Conservation (phyloP, 371 early-diverging fungal species). For the Amoeboaphelidium occidentale region DNA sequence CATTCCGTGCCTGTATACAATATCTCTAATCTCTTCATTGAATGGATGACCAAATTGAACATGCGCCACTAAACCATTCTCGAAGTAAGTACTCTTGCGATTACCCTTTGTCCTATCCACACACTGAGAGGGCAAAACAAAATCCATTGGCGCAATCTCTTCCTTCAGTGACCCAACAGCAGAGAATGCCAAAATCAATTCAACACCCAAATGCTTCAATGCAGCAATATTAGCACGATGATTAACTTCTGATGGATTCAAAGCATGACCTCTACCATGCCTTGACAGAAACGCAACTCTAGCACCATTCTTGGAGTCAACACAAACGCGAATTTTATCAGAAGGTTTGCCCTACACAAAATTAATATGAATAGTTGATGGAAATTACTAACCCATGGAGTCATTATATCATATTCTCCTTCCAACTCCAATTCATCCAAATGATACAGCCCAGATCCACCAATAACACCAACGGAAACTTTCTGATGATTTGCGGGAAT, state of each 20-base stretch:
- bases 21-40: conserved; percentile 37
- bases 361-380: neutral
- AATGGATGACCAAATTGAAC: conserved; percentile 78
- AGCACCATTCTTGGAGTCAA: conserved; percentile 19
- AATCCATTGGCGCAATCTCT: conserved; percentile 77
- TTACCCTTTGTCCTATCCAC: conserved; percentile 87
- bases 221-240: conserved; percentile 91
- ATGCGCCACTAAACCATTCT: conserved; percentile 71
- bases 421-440: conserved; percentile 59
- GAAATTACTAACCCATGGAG: conserved; percentile 9
- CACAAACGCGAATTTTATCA: conserved; percentile 27
- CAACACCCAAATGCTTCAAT: conserved; percentile 71
- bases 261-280: conserved; percentile 73
- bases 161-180: conserved; percentile 76
- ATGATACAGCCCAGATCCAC: conserved; percentile 76
- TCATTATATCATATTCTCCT: conserved; percentile 57
- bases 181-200: conserved; percentile 77
- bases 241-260: conserved; percentile 76
- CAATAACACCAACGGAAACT: conserved; percentile 86
- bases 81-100: conserved; percentile 49
- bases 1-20: conserved; percentile 30
- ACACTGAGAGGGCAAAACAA: conserved; percentile 74
- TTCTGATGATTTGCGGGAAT: too few species aligned
- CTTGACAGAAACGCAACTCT: conserved; percentile 87
- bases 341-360: conserved; percentile 47